Base-by-base conservation (phyloP, 176 grass and related monocot genomes). In the Metroxylon sagu region DNA sequence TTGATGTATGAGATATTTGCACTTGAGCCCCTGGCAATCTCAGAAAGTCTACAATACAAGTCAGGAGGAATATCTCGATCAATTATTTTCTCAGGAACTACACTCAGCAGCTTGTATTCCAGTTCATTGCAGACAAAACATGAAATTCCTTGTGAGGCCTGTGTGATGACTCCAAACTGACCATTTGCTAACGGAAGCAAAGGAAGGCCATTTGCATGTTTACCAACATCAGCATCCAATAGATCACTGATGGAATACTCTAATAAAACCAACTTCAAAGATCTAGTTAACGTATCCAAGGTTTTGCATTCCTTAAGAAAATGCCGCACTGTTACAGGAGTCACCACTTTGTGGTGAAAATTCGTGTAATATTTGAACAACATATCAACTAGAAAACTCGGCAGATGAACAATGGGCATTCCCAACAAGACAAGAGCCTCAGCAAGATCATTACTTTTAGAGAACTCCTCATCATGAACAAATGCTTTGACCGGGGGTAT, bases 181-280 rank as follows among this genome's bases (percentile, higher is more conserved):
- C 65, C 75, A 82, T 90, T 90, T 87, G 83, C 91, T 60, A 96
- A 70, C 57, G 91, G 91, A 70, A 96, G 71, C 68, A 96, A 71
- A 64, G 83, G 72, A 56, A 96, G 80, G 29, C 83, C 86, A 64
- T 54, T 87, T 89, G 76, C 79, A 75, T 67, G 65, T 78, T 90
- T 82, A 51, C 77, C 80, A 49, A 87, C 68, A 82, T 82, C 75
- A 68, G 59, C 50, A 61, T 49, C 77, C 35, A 85, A 71, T 76
- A 90, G 69, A 80, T 90, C 83, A 69, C 30, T 72, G 27, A 96
- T 75, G 57, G 83, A 96, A 61, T 96, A 96, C 65, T 90, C 91
- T 64, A 96, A 76, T 61, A 96, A 74, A 66, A 82, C 70, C 63
- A 96, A 60, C 69, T 84, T 90, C 48, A 60, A 74, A 75, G 73